Percentiles rank a stretch among this genome's conserved stretches.
phyloP scores from a whole-genome alignment of 2,329 filamentous ascomycete genomes.

The Botrytis tulipae region DNA sequence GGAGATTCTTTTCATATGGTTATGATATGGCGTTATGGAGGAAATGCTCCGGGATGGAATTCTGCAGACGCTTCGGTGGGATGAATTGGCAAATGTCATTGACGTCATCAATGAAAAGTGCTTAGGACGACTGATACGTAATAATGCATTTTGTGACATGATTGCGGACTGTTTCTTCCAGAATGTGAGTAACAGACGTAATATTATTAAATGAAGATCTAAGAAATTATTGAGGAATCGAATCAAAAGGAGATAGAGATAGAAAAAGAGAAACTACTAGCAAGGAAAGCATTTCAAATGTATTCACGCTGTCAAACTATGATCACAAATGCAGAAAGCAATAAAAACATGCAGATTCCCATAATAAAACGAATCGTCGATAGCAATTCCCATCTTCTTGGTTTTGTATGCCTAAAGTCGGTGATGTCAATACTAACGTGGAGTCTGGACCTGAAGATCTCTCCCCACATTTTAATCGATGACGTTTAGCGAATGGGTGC shows the following conservation, averaged over 20 bases:
- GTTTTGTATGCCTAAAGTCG: neutral
- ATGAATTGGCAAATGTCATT: neutral
- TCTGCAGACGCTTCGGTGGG: neutral
- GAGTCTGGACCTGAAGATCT: neutral
- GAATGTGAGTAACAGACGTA: neutral
- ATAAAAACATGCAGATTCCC: conserved; percentile 1
- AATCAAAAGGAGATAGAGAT: neutral
- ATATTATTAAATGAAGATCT: neutral
- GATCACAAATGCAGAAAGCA: neutral
- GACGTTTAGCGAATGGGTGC: neutral
- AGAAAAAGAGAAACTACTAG: neutral
- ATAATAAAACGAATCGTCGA: neutral
- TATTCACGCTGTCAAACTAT: neutral
- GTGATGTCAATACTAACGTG: neutral
- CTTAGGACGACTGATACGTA: conserved; percentile 8
- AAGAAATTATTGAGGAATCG: neutral
- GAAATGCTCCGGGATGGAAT: conserved; percentile 8
- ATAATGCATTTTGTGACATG: conserved; percentile 11
- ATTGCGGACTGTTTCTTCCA: neutral
- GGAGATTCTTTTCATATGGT: neutral
- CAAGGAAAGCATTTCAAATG: neutral
- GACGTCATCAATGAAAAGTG: conserved; percentile 10
- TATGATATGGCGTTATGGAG: neutral
- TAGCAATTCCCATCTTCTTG: conserved; percentile 1
- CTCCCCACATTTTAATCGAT: neutral